phyloP scores from a whole-genome alignment of 805 yeast genomes.

The Blastobotrys parvus region DNA sequence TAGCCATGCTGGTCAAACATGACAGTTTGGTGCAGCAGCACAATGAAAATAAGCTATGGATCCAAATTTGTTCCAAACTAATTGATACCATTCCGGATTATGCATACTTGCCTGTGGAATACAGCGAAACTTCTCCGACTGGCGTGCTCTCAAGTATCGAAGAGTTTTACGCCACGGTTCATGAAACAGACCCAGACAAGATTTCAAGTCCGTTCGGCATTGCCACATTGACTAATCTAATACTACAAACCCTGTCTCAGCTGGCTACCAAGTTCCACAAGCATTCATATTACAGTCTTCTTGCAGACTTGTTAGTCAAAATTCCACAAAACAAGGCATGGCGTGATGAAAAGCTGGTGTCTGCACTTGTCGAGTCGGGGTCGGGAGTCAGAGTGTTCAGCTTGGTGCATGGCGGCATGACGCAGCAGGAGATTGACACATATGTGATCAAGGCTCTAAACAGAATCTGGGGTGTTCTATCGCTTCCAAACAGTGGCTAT shows the following conservation, averaged over 20 bases:
- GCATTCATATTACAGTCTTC: slow-evolving; percentile 2
- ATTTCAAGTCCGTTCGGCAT: slow-evolving; percentile 11
- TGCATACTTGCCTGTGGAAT: slow-evolving; percentile 49
- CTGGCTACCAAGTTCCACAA: background rate
- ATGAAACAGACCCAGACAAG: background rate
- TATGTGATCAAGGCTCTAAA: slow-evolving; percentile 22
- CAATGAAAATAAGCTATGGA: slow-evolving; percentile 25
- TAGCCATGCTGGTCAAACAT: slow-evolving; percentile 27
- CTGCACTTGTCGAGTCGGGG: slow-evolving; percentile 16
- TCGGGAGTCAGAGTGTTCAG: background rate
- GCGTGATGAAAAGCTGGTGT: slow-evolving; percentile 30
- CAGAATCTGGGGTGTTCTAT: background rate
- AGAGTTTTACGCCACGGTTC: slow-evolving; percentile 9
- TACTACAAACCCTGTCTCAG: slow-evolving; percentile 6
- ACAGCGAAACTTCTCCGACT: slow-evolving; percentile 24
- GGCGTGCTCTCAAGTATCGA: slow-evolving; percentile 23
- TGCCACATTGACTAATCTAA: slow-evolving; percentile 3
- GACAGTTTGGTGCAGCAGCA: too few species aligned
- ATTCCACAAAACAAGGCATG: slow-evolving; percentile 37
- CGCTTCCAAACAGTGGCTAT: slow-evolving; percentile 31
- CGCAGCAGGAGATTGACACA: slow-evolving; percentile 27
- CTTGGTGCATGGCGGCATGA: slow-evolving; percentile 1
- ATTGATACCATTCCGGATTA: slow-evolving; percentile 54
- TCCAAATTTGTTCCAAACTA: slow-evolving; percentile 35
- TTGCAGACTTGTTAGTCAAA: slow-evolving; percentile 31